Percentiles rank a stretch among this genome's conserved stretches.
Conservation (phyloP, 2,329 filamentous ascomycete species). For the Penicillium sp. region DNA sequence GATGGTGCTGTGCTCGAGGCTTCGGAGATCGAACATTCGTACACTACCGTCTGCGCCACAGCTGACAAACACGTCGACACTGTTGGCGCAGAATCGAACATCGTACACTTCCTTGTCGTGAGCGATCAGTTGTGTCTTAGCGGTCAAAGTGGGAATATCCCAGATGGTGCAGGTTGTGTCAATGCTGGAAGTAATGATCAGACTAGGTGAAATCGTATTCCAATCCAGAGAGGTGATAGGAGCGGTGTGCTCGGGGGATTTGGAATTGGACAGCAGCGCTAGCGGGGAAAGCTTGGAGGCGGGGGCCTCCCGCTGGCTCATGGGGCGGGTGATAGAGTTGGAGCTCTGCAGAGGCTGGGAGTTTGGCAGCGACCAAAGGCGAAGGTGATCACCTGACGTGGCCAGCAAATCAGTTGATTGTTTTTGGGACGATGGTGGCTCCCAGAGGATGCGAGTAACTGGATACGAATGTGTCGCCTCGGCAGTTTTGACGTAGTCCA, state of each 20-base stretch:
- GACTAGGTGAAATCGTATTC: conserved; percentile 94
- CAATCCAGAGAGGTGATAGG: conserved; percentile 95
- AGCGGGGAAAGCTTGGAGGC: conserved; percentile 86
- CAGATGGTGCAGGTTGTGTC: conserved; percentile 99
- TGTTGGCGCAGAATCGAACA: conserved; percentile 95
- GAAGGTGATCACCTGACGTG: conserved; percentile 90
- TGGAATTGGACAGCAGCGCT: conserved; percentile 92
- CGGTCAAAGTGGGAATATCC: conserved; percentile 97
- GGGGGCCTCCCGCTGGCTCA: conserved; percentile 62
- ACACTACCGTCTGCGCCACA: conserved; percentile 97
- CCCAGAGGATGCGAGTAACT: conserved; percentile 92
- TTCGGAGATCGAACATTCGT: conserved; percentile 96
- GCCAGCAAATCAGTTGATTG: conserved; percentile 92
- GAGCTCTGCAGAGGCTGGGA: conserved; percentile 61
- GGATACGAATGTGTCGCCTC: conserved; percentile 98
- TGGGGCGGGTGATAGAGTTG: conserved; percentile 70
- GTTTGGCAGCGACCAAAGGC: conserved; percentile 85
- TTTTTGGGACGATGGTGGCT: conserved; percentile 91
- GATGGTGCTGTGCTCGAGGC: conserved; percentile 95
- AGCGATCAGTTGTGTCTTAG: conserved; percentile 96
- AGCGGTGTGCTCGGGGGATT: conserved; percentile 96
- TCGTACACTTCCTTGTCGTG: conserved; percentile 99
- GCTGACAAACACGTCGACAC: conserved; percentile 97
- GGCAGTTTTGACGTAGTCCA: conserved; percentile 91
- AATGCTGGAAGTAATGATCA: conserved; percentile 98